Base-by-base conservation (phyloP, 1,139 yeast species). In the Ogataea hybrid region DNA sequence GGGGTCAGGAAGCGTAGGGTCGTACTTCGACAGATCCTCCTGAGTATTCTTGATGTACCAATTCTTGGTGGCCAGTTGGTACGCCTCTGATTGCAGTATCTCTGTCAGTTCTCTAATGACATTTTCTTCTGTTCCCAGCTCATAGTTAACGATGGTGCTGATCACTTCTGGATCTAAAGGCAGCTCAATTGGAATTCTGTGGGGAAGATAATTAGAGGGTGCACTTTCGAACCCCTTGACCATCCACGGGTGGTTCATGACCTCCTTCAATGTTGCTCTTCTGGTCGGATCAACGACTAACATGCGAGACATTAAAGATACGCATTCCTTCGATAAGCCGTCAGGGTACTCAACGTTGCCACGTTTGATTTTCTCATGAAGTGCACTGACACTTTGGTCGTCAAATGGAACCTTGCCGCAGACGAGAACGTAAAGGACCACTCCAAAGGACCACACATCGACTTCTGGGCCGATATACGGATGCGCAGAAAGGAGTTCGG, bases 351-450 rank as follows among this genome's bases (percentile, higher is more conserved):
- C 96, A 5, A 94, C 96, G 48, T 81, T 74, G 28, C 98, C 98
- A 51, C 84, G 77, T 59, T 92, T 94, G 62, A 94, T 94, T 64
- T 90, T 90, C 52, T 89, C 96, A 62, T 94, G 98, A 55, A 94
- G 72, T 2, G 87, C 94, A 35, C 92, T 84, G 54, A 95, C 95
- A 48, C 87, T 82, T 59, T 88, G 95, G 61, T 94, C 98, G 63
- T 94, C 98, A 64, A 94, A 94, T 11, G 99, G 99, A 6, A 94
- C 97, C 61, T 89, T 90, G 41, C 99, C 99, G 62, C 97, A 90
- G 2, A 92, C 96, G 49, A 94, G 69, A 14, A 92, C 99, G 59
- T 88, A 92, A 28, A 94, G 68, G 0, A 92, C 97, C 36, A 92
- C 96, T 46, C 98, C 99, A 70, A 90, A 90, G 5, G 96, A 87